Evolutionary conservation across 352 stramenopile species (phyloP), one percentile per base, ranked within the genome.

Genomic region (Globisporangium irregulare): DNA sequence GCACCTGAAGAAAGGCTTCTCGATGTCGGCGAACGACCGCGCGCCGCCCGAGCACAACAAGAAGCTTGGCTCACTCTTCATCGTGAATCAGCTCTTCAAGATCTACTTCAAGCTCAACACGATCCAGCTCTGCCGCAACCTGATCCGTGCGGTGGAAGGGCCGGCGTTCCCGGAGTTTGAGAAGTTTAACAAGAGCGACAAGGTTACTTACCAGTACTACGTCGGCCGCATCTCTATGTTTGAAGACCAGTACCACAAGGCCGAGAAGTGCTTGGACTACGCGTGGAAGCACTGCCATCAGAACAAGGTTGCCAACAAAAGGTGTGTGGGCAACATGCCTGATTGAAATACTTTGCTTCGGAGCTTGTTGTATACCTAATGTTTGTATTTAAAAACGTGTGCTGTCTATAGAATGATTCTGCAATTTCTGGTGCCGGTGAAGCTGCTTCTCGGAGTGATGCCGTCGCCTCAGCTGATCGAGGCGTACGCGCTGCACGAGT

Each of bases 31-130:
- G 32, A 95, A 95, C 70, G 88, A 94, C 66, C 86, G 88, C 71
- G 88, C 84, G 46, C 77, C 85, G 15, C 63, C 76, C 4, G 84
- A 92, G 66, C 73, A 93, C 73, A 94, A 91, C 79, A 95, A 95
- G 79, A 92, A 93, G 59, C 76, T 91, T 53, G 88, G 86, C n/a
- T 78, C 85, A 61, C 78, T 95, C 10, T 97, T 95, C 68, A 96
- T 98, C 74, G 95, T 98, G 55, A 98, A 98, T 71, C 92, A 98
- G 78, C 86, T 99, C 50, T 98, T 99, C 78, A 97, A 96, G 72
- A 98, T 98, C 79, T 99, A 99, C 82, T 99, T 99, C 79, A 92
- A 94, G 74, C 79, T 93, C 73, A 93, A 94, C 69, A 98, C 96
- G 72, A 94, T 99, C 64, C 84, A 97, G 69, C 71, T 99, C 56